A percentile compares a stretch with the other conserved stretches of the same genome.
Conservation (phyloP, 2,329 filamentous ascomycete genomes). For the Dothiorella sarmentorum region DNA sequence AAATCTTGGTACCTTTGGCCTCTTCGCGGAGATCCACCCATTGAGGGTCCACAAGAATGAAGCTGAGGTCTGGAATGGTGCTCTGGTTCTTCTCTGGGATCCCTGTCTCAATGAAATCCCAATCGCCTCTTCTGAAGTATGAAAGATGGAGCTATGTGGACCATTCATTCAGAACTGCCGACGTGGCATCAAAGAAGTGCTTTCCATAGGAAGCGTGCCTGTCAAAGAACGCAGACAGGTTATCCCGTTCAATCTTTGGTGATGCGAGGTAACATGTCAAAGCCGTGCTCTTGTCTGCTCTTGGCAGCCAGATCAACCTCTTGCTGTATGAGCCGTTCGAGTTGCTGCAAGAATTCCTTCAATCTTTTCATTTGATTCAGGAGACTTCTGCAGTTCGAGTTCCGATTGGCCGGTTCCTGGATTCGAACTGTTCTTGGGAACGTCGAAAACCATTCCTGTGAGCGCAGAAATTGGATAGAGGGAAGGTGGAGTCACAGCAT, state of each 20-base stretch:
- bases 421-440: no score
- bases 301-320: not conserved
- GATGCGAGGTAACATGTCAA: constrained; percentile 21
- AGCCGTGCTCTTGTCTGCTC: not conserved
- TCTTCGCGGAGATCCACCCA: no score
- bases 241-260: not conserved
- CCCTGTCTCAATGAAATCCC: no score
- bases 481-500: no score
- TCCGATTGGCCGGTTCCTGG: no score
- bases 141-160: constrained; percentile 31
- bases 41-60: not conserved
- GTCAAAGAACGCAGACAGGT: constrained; percentile 24
- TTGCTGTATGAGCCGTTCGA: not conserved
- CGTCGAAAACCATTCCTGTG: no score
- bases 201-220: constrained; percentile 22
- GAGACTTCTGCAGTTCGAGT: no score
- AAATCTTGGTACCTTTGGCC: not conserved
- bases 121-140: no score
- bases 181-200: constrained; percentile 27
- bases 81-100: no score
- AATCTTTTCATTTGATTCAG: not conserved
- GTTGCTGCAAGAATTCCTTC: not conserved
- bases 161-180: constrained; percentile 27
- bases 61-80: no score
- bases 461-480: no score